phyloP scores from a whole-genome alignment of 148 eudicot species.

The Suaeda aralocaspica region DNA sequence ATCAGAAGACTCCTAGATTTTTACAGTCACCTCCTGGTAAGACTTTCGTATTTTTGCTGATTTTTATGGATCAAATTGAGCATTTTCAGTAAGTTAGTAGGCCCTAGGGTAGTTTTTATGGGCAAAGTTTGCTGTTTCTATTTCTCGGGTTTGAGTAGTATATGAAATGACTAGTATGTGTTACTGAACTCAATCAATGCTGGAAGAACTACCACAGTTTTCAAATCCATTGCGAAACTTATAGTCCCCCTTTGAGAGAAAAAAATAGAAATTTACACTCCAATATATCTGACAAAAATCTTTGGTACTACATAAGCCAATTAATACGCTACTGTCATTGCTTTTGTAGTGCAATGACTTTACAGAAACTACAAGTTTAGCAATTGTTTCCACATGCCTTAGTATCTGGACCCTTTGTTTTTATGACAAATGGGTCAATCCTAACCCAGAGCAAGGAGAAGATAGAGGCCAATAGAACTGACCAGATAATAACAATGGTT shows the following conservation, averaged over 20 bases:
- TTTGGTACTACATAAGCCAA: constrained; percentile 15
- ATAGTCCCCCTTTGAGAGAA: constrained; percentile 6
- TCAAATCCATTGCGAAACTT: constrained; percentile 23
- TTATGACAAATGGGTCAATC: constrained; percentile 80
- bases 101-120: neutral
- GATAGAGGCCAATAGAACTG: constrained; percentile 83
- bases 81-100: neutral
- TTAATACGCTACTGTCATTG: constrained; percentile 6
- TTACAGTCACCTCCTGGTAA: constrained; percentile 1
- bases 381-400: constrained; percentile 90
- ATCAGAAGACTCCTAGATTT: neutral
- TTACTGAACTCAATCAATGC: neutral
- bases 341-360: constrained; percentile 15
- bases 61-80: neutral
- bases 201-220: neutral
- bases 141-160: constrained; percentile 8
- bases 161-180: neutral
- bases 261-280: constrained; percentile 5
- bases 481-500: constrained; percentile 93
- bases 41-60: neutral
- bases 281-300: constrained; percentile 16
- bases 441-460: constrained; percentile 98
- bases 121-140: neutral
- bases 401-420: constrained; percentile 84
- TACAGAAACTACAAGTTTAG: constrained; percentile 31